Conservation (phyloP, 164 flowering plant genomes). For the Vitis cinerea region DNA sequence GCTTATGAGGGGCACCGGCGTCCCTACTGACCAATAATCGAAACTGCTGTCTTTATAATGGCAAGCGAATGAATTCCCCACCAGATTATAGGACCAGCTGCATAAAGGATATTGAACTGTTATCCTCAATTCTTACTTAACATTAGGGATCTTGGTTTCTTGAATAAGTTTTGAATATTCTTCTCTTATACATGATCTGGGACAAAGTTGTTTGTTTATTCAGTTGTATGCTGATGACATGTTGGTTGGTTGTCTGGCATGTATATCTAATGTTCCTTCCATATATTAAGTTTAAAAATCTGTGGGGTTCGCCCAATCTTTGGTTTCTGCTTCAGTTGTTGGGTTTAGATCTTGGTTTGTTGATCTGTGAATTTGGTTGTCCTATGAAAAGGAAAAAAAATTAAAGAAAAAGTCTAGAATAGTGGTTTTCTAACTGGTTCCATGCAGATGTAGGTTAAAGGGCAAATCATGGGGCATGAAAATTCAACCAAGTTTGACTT, state of each 20-base stretch:
- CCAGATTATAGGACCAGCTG: too few relatives aligned
- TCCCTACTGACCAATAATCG: background rate
- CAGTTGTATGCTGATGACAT: too few relatives aligned
- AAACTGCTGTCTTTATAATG: background rate
- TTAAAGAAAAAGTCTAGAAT: background rate
- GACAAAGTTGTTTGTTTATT: background rate
- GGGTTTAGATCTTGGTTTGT: conserved; percentile 25
- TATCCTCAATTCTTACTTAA: background rate
- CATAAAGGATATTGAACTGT: background rate
- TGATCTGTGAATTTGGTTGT: conserved; percentile 24
- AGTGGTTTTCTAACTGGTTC: background rate
- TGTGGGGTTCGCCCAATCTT: background rate
- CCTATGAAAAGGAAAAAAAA: background rate
- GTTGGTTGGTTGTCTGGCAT: too few relatives aligned
- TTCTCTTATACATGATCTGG: background rate
- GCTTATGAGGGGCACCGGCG: background rate
- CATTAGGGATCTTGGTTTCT: background rate
- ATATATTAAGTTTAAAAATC: background rate
- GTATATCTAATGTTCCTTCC: too few relatives aligned
- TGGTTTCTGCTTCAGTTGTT: conserved; percentile 9
- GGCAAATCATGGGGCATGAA: background rate
- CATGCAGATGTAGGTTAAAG: background rate
- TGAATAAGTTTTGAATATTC: background rate
- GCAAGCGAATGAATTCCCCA: background rate
- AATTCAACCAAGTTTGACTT: conserved; percentile 1